phyloP scores from a whole-genome alignment of 441 rosid species.

The Croton laevigatus region DNA sequence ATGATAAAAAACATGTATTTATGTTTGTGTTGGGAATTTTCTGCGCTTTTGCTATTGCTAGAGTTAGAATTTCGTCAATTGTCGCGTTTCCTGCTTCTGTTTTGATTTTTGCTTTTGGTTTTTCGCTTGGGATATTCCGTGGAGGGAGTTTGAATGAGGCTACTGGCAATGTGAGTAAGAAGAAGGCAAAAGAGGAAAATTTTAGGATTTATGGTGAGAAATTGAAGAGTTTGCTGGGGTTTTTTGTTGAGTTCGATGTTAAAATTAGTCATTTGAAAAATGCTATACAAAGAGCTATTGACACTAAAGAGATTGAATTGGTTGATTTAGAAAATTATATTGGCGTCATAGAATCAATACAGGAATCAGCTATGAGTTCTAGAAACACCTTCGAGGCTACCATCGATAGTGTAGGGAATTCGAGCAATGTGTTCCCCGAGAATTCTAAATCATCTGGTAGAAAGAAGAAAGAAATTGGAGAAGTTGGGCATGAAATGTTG shows the following conservation, averaged over 20 bases:
- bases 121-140: constrained; percentile 53
- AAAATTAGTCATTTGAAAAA: constrained; percentile 38
- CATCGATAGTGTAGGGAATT: constrained; percentile 27
- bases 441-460: constrained; percentile 34
- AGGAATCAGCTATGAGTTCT: constrained; percentile 34
- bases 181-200: constrained; percentile 41
- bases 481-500: constrained; percentile 34
- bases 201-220: constrained; percentile 35
- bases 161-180: constrained; percentile 27
- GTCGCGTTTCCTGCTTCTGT: constrained; percentile 52
- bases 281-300: constrained; percentile 43
- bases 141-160: constrained; percentile 38
- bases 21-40: constrained; percentile 37
- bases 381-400: constrained; percentile 33
- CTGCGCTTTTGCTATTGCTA: constrained; percentile 50
- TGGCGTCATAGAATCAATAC: constrained; percentile 40
- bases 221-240: constrained; percentile 34
- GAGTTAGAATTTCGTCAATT: constrained; percentile 51
- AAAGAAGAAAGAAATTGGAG: constrained; percentile 40
- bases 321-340: constrained; percentile 47
- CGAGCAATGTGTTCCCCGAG: constrained; percentile 26
- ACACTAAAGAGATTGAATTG: constrained; percentile 35
- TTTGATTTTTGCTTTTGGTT: constrained; percentile 53
- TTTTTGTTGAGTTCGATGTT: constrained; percentile 47
- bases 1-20: constrained; percentile 43